phyloP scores from a whole-genome alignment of 192 early-diverging fungal genomes.

The Rhizophlyctis rosea region DNA sequence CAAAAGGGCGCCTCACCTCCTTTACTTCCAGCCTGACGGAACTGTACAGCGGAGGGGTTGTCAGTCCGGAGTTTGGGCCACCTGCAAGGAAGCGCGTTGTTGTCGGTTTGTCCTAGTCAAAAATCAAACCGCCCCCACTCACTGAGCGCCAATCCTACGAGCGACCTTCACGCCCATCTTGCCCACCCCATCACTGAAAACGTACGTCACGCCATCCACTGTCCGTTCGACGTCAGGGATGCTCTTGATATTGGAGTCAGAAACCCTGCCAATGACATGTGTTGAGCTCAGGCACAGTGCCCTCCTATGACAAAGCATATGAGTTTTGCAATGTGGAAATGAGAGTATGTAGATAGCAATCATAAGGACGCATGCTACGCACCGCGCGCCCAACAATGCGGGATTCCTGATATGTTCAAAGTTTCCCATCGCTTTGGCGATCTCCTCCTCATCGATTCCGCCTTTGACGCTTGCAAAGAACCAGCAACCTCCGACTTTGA shows the following conservation, averaged over 20 bases:
- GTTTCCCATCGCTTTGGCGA: slow-evolving; percentile 68
- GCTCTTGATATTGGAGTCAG: slow-evolving; percentile 20
- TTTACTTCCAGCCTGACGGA: slow-evolving; percentile 62
- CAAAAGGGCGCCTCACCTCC: slow-evolving; percentile 17
- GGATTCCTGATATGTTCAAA: slow-evolving; percentile 62
- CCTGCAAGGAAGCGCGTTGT: too few species aligned
- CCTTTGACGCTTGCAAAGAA: slow-evolving; percentile 49
- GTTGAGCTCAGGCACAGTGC: slow-evolving; percentile 75
- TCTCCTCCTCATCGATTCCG: slow-evolving; percentile 42
- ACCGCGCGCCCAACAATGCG: slow-evolving; percentile 66
- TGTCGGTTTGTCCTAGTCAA: too few species aligned
- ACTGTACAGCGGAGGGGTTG: slow-evolving; percentile 65
- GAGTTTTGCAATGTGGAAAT: too few species aligned
- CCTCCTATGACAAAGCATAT: too few species aligned
- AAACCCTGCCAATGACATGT: slow-evolving; percentile 40
- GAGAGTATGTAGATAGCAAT: too few species aligned
- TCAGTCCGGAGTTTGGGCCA: too few species aligned
- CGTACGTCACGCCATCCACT: slow-evolving; percentile 44
- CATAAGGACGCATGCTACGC: too few species aligned
- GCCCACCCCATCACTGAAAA: slow-evolving; percentile 76
- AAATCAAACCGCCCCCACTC: too few species aligned
- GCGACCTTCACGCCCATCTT: slow-evolving; percentile 51
- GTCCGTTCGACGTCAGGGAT: slow-evolving; percentile 60
- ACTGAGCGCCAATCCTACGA: too few species aligned
- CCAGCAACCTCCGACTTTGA: slow-evolving; percentile 62